Percentiles rank a stretch among this genome's conserved stretches.
Evolutionary conservation across 202 grass and related monocot genomes (phyloP).

Genomic region (Panicum virgatum): DNA sequence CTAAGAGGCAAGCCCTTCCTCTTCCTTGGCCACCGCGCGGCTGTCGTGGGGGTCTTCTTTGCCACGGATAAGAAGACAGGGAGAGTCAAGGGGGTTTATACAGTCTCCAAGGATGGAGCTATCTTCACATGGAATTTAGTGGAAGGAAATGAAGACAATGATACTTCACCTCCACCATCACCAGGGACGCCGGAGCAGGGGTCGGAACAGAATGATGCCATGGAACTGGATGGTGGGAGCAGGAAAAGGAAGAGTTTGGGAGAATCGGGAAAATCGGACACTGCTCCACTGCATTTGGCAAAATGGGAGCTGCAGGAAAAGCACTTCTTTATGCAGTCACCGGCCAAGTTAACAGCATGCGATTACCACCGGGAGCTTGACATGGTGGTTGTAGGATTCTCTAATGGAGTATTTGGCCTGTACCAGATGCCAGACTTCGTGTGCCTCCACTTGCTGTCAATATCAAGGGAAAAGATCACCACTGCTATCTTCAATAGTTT

Average conservation of each 20-base stretch:
- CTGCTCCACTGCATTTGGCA: conserved; percentile 46
- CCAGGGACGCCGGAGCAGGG: conserved; percentile 63
- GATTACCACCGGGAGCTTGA: conserved; percentile 87
- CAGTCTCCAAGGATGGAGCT: conserved; percentile 84
- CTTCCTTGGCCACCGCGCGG: conserved; percentile 77
- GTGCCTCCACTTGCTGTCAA: conserved; percentile 83
- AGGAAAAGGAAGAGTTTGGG: conserved; percentile 56
- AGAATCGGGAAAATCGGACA: conserved; percentile 34
- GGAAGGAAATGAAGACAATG: conserved; percentile 38
- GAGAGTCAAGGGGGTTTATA: conserved; percentile 58
- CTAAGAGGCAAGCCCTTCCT: conserved; percentile 67
- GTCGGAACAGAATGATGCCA: conserved; percentile 30
- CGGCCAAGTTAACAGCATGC: conserved; percentile 78
- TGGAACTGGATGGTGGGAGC: conserved; percentile 45
- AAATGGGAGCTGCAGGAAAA: conserved; percentile 80
- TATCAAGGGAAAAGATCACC: conserved; percentile 92
- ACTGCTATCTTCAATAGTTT: conserved; percentile 84
- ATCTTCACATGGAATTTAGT: conserved; percentile 88
- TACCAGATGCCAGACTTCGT: conserved; percentile 98
- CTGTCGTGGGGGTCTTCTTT: conserved; percentile 73
- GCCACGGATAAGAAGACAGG: conserved; percentile 67
- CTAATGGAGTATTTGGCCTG: conserved; percentile 87
- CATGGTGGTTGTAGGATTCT: conserved; percentile 90
- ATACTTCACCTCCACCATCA: conserved; percentile 46
- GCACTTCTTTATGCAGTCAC: conserved; percentile 84